Conservation (phyloP, 768 basidiomycete species). For the Russula brevipes region DNA sequence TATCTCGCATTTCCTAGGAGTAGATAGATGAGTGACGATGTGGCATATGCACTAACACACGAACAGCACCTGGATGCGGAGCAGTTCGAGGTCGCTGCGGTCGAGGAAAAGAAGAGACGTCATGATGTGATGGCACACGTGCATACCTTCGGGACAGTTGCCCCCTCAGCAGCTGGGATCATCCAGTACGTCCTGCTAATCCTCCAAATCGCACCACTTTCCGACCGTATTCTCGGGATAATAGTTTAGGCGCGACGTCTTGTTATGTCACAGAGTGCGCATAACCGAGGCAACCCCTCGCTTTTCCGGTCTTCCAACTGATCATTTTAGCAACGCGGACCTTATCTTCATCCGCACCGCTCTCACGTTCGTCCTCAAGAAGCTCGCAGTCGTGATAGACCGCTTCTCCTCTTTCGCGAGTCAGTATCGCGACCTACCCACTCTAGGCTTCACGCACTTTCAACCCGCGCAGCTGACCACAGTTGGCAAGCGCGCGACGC, state of each 20-base stretch:
- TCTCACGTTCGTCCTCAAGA: constrained; percentile 75
- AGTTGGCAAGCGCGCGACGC: constrained; percentile 91
- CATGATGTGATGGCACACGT: constrained; percentile 99
- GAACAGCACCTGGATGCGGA: constrained; percentile 71
- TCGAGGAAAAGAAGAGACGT: constrained; percentile 93
- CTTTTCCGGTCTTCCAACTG: neutral
- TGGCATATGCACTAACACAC: neutral
- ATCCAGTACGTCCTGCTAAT: constrained; percentile 62
- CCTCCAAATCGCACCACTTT: neutral
- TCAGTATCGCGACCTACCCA: constrained; percentile 83
- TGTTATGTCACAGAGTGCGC: constrained; percentile 98
- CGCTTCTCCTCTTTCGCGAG: constrained; percentile 81
- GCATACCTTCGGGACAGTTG: constrained; percentile 91
- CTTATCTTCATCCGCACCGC: constrained; percentile 92
- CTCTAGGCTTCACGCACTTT: constrained; percentile 97
- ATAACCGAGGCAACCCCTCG: neutral
- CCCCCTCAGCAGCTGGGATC: constrained; percentile 92
- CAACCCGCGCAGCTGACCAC: constrained; percentile 98
- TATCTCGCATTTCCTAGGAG: neutral
- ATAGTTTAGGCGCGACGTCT: constrained; percentile 89
- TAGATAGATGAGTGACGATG: constrained; percentile 5
- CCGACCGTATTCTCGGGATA: neutral
- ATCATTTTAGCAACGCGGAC: constrained; percentile 78
- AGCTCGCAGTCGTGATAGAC: constrained; percentile 86
- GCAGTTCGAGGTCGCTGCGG: constrained; percentile 88